Conservation (phyloP, 1,284 basidiomycete genomes). For the Cystobasidiaceae sp. region DNA sequence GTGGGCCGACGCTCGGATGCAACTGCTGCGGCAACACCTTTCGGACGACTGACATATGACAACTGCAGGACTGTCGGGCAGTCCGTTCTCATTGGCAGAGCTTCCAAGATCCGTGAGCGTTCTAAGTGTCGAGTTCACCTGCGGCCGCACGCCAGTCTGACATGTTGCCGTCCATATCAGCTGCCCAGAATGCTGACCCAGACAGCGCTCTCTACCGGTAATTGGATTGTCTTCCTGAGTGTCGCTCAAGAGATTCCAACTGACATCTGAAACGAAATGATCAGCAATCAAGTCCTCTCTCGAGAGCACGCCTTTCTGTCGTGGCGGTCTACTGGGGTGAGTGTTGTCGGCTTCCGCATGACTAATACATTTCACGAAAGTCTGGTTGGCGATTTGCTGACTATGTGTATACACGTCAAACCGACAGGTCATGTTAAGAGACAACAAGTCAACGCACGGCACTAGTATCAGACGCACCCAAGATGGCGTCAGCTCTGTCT, state of each 20-base stretch:
- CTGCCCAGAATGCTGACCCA: too few relatives aligned
- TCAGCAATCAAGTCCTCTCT: conserved; percentile 27
- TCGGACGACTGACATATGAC: background rate
- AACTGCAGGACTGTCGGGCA: background rate
- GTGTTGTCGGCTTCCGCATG: background rate
- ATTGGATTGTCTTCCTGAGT: too few relatives aligned
- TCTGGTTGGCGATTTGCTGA: too few relatives aligned
- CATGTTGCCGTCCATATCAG: too few relatives aligned
- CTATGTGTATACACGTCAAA: too few relatives aligned
- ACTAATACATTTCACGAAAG: too few relatives aligned
- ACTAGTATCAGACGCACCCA: background rate
- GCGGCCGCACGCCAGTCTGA: background rate
- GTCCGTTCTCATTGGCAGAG: conserved; percentile 3
- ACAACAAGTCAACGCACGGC: conserved; percentile 20
- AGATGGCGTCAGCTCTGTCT: too few relatives aligned
- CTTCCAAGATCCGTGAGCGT: conserved; percentile 4
- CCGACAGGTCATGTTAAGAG: background rate
- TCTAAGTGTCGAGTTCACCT: background rate
- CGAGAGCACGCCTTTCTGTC: conserved; percentile 5
- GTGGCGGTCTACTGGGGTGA: conserved; percentile 8
- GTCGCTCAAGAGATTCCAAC: too few relatives aligned
- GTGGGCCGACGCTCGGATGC: background rate
- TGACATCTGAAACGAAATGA: too few relatives aligned
- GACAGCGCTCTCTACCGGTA: too few relatives aligned
- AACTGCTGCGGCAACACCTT: background rate